These are phyloP conservation scores for Iodosphaeria phyllophila DNA, from an alignment of 2,329 filamentous ascomycete genomes.

Conservation along the genomic window DNA sequence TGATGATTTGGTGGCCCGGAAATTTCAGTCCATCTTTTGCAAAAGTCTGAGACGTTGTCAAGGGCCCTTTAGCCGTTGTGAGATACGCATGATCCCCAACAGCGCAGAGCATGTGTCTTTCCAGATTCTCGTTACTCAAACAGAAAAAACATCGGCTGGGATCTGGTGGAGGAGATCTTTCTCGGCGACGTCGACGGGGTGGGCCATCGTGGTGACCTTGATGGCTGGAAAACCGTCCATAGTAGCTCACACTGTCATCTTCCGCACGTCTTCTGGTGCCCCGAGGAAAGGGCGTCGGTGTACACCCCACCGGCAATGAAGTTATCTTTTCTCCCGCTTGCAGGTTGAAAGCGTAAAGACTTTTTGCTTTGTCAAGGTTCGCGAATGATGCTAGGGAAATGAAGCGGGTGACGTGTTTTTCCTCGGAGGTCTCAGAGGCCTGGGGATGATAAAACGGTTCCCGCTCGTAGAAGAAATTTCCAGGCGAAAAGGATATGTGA, in stretches of 20 bases:
- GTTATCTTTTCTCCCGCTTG: conserved; percentile 41
- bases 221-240: conserved; percentile 33
- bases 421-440: conserved; percentile 22
- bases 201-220: conserved; percentile 24
- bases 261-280: conserved; percentile 37
- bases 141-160: conserved; percentile 90
- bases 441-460: conserved; percentile 71
- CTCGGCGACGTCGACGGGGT: conserved; percentile 20
- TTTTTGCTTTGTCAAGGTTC: conserved; percentile 61
- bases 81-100: conserved; percentile 79
- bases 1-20: conserved; percentile 77
- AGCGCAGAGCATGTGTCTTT: conserved; percentile 74
- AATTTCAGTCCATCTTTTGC: conserved; percentile 44
- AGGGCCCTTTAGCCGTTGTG: conserved; percentile 79
- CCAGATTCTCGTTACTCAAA: conserved; percentile 67
- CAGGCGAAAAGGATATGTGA: conserved; percentile 56
- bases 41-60: conserved; percentile 56
- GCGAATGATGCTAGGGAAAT: conserved; percentile 70
- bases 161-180: conserved; percentile 38
- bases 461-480: conserved; percentile 62
- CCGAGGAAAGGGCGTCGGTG: conserved; percentile 50
- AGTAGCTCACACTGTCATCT: conserved; percentile 24
- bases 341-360: conserved; percentile 61
- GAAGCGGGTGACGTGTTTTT: conserved; percentile 60
- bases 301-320: conserved; percentile 50